phyloP scores from a whole-genome alignment of 768 basidiomycete genomes.

The Collybiopsis confluens region DNA sequence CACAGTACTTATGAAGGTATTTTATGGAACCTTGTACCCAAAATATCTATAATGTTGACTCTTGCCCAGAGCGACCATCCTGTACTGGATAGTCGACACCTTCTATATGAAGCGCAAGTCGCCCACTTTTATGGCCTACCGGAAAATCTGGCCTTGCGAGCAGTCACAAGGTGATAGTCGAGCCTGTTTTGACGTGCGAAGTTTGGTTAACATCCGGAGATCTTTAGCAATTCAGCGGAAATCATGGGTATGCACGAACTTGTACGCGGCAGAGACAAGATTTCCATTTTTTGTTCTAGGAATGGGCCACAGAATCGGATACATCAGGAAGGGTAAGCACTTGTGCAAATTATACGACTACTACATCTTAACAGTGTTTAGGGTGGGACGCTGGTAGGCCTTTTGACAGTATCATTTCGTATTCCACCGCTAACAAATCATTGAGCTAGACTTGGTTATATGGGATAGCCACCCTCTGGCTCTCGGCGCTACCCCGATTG shows the following conservation, averaged over 20 bases:
- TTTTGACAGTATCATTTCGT: neutral
- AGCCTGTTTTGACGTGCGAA: neutral
- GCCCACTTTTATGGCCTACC: conserved; percentile 60
- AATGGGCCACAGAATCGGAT: conserved; percentile 56
- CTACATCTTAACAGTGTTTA: too few species aligned
- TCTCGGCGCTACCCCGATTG: conserved; percentile 79
- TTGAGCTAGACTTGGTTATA: conserved; percentile 60
- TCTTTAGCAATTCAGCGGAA: conserved; percentile 49
- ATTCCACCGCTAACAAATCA: neutral
- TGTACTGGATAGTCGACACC: conserved; percentile 45
- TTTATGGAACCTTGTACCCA: neutral
- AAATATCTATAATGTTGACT: neutral
- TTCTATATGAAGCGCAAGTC: conserved; percentile 57
- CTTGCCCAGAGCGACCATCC: conserved; percentile 38
- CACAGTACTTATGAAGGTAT: conserved; percentile 52
- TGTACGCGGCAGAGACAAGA: conserved; percentile 41
- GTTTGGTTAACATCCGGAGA: neutral
- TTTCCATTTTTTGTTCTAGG: conserved; percentile 50
- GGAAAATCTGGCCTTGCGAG: conserved; percentile 44
- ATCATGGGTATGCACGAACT: conserved; percentile 18
- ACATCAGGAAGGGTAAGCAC: conserved; percentile 48
- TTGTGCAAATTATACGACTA: too few species aligned
- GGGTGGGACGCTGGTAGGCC: conserved; percentile 74
- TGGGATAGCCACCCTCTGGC: conserved; percentile 86
- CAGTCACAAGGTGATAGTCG: conserved; percentile 51